Base-by-base conservation (phyloP, 495 filamentous ascomycete species). In the Glutinoglossum americanum region DNA sequence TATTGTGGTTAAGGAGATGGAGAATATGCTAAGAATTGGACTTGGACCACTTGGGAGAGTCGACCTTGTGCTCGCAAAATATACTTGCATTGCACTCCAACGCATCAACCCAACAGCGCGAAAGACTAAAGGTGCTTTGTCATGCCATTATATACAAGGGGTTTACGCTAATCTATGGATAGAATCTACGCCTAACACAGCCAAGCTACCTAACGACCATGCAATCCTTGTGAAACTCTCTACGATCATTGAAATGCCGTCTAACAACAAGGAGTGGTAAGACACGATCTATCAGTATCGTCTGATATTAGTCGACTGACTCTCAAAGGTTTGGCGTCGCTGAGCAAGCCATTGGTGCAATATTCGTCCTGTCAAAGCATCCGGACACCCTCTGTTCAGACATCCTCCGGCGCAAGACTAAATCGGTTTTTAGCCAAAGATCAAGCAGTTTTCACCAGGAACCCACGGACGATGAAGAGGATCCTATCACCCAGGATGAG, bases 311-410 rank as follows among this genome's bases (percentile, higher is more conserved):
- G 8, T 51, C 28, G 33, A 62, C 25, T 51, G 17, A 55, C 0
- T 6, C 21, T 33, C 19, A 48, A 15, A 70, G 68, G 68, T 80
- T 76, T 62, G 89, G 93, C 8, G 84, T 96, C n/a, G 89, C 93
- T 17, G 92, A 99, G 64, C 93, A 99, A 67, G 89, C 92, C 19
- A 87, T 97, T 63, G 83, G 87, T 59, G 92, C 92, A 35, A 95
- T 99, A 60, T 99, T 97, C 65, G 76, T 84, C n/a, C 71, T 99
- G 23, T 85, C 89, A 0, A 94, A 92, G 62, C 89, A 96, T 62
- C 92, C 92, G 0, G 92, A 99, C 68, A 83, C 82, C 30, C 74
- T 99, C 25, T 97, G 90, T 70, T 90, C 92, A 1, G 88, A 95
- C 58, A 84, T 97, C 23, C 75, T 99, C 35, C 77, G 87, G 56